Conservation (phyloP, 176 grass and related monocot species). For the Oryza rufipogon region DNA sequence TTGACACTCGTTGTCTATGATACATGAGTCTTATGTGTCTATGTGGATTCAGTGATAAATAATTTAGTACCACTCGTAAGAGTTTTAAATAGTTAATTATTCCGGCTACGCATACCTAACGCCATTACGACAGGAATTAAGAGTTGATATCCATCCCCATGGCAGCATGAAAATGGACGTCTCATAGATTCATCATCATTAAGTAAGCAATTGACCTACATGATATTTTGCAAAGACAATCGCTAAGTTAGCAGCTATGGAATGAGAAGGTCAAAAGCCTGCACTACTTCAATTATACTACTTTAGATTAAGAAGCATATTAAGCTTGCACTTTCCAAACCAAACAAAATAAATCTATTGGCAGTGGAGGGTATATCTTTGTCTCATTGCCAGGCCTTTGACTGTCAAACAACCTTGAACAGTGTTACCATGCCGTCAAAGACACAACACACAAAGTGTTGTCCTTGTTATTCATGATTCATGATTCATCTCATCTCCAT, state of each 20-base stretch:
- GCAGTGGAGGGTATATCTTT: background rate
- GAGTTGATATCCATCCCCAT: background rate
- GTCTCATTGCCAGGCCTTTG: background rate
- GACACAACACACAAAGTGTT: too few relatives aligned
- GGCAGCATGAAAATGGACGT: background rate
- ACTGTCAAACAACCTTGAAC: background rate
- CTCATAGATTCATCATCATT: background rate
- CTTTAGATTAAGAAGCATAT: background rate
- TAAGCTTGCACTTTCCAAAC: background rate
- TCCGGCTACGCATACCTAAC: background rate
- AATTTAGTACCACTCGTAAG: too few relatives aligned
- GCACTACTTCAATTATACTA: background rate
- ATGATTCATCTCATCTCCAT: background rate
- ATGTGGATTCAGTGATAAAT: too few relatives aligned
- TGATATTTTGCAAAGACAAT: background rate
- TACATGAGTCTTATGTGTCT: too few relatives aligned
- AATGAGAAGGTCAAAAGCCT: too few relatives aligned
- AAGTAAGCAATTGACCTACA: background rate
- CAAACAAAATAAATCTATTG: background rate
- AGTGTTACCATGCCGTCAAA: background rate
- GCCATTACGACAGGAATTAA: background rate
- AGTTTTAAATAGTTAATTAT: too few relatives aligned
- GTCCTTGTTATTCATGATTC: background rate
- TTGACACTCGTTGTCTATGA: too few relatives aligned
- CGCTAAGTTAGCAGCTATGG: background rate